These are phyloP conservation scores for Didymella pinodella DNA, from an alignment of 2,329 filamentous ascomycete genomes.

Conservation along the genomic window DNA sequence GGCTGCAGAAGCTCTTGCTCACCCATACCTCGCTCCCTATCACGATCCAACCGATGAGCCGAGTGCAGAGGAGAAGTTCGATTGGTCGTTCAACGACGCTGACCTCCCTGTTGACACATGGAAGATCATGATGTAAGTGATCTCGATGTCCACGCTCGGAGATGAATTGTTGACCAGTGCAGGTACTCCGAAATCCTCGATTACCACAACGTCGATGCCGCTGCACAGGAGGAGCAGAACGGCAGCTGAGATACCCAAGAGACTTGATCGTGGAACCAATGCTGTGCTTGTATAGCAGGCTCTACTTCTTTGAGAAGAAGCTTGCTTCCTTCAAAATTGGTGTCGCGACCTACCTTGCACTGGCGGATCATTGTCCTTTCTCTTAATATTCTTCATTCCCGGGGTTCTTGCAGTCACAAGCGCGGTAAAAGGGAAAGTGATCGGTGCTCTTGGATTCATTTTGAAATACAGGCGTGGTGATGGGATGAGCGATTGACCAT, in stretches of 20 bases:
- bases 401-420: conserved; percentile 23
- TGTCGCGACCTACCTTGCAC: conserved; percentile 26
- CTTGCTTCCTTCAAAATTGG: conserved; percentile 23
- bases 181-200: conserved; percentile 99
- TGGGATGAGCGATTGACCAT: conserved; percentile 11
- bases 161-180: conserved; percentile 26
- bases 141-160: too few species aligned
- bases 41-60: conserved; percentile 98
- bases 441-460: conserved; percentile 21
- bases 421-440: conserved; percentile 29
- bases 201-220: conserved; percentile 90
- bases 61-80: conserved; percentile 94
- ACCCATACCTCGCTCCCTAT: conserved; percentile 95
- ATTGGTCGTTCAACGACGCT: conserved; percentile 99
- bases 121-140: conserved; percentile 99
- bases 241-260: conserved; percentile 36
- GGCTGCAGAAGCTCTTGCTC: conserved; percentile 82
- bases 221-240: conserved; percentile 55
- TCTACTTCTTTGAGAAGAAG: conserved; percentile 25
- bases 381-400: conserved; percentile 29
- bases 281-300: conserved; percentile 23
- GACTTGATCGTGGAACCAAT: conserved; percentile 19
- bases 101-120: conserved; percentile 98
- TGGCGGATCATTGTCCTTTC: conserved; percentile 29
- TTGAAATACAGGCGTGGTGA: conserved; percentile 14